Evolutionary conservation across 73 alveolate species (phyloP).

Genomic region (Stentor roeselii): DNA sequence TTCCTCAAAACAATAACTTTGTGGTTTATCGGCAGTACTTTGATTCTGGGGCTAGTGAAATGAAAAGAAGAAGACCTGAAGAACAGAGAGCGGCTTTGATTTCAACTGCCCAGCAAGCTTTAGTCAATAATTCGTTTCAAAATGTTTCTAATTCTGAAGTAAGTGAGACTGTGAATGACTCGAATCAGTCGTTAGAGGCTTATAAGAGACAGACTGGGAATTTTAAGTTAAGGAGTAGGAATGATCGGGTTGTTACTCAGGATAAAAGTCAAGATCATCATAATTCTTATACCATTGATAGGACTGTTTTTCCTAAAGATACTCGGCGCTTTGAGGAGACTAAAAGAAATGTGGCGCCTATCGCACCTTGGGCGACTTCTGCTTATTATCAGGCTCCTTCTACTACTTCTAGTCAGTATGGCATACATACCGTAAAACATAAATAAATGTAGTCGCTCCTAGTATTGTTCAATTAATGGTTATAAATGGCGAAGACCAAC

Average conservation of each 20-base stretch:
- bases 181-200: too few relatives aligned
- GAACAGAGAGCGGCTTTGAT: background rate
- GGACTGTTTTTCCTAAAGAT: background rate
- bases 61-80: background rate
- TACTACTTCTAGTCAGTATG: background rate
- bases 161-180: background rate
- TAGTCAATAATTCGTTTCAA: background rate
- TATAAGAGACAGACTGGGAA: background rate
- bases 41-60: background rate
- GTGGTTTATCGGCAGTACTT: slow-evolving; percentile 58
- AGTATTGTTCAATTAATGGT: background rate
- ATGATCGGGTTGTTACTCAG: background rate
- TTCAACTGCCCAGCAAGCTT: too few relatives aligned
- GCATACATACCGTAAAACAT: background rate
- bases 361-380: background rate
- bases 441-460: background rate
- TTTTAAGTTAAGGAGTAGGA: background rate
- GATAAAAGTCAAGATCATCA: background rate
- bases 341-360: background rate
- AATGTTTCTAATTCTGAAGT: background rate
- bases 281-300: too few relatives aligned
- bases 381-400: background rate
- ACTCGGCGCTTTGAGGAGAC: background rate
- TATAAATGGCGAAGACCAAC: slow-evolving; percentile 24
- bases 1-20: slow-evolving; percentile 90